Evolutionary conservation across 73 alveolate genomes (phyloP).

Genomic region (Blepharisma japonicum): DNA sequence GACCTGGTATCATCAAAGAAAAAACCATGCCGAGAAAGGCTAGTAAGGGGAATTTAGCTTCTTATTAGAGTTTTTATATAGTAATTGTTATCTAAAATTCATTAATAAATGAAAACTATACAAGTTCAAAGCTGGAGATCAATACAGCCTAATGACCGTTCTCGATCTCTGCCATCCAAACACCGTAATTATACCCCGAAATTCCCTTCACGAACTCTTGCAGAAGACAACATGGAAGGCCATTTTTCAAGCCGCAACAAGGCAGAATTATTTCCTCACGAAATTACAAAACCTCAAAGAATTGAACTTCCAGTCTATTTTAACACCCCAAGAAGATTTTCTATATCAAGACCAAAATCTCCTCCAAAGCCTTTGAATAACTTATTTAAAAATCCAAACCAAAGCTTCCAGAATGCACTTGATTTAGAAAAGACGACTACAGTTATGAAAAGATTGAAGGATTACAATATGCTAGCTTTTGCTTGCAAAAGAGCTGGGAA

Average conservation of each 20-base stretch:
- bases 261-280: slow-evolving; percentile 2
- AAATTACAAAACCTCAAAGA: slow-evolving; percentile 62
- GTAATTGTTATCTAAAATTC: too few relatives aligned
- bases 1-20: too few relatives aligned
- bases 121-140: too few relatives aligned
- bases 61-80: too few relatives aligned
- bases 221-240: slow-evolving; percentile 30
- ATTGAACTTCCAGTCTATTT: slow-evolving; percentile 78
- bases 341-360: slow-evolving; percentile 31
- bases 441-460: slow-evolving; percentile 71
- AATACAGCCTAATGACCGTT: neutral
- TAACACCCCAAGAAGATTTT: slow-evolving; percentile 70
- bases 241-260: neutral
- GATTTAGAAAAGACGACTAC: slow-evolving; percentile 58
- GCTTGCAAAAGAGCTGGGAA: slow-evolving; percentile 92
- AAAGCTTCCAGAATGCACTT: slow-evolving; percentile 23
- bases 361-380: slow-evolving; percentile 20
- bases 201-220: slow-evolving; percentile 24
- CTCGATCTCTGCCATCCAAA: neutral
- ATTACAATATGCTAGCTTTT: slow-evolving; percentile 78
- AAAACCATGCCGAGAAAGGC: too few relatives aligned
- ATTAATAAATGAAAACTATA: too few relatives aligned
- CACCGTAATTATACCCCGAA: neutral
- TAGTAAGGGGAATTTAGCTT: too few relatives aligned
- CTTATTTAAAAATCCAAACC: neutral